These are phyloP conservation scores for Cladophialophora bantiana DNA, from an alignment of 2,329 filamentous ascomycete genomes.

Conservation along the genomic window DNA sequence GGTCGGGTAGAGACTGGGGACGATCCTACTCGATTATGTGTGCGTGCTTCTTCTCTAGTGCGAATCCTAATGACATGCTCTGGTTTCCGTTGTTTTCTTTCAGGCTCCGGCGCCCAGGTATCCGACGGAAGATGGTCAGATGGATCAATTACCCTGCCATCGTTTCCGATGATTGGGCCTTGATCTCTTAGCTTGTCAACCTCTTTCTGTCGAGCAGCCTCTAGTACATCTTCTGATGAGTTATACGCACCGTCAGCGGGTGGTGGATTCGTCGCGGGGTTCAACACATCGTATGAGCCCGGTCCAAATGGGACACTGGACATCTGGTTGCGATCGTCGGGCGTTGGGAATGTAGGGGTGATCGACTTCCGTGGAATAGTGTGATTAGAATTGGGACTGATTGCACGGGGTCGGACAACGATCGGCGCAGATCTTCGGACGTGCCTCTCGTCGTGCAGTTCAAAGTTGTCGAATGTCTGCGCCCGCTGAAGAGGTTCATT, in stretches of 20 bases:
- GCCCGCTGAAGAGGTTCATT: constrained; percentile 28
- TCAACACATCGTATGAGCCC: constrained; percentile 67
- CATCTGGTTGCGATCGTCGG: constrained; percentile 47
- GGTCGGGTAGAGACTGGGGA: constrained; percentile 38
- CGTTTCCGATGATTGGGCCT: constrained; percentile 68
- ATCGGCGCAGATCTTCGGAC: constrained; percentile 43
- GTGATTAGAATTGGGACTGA: constrained; percentile 51
- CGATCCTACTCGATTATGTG: constrained; percentile 32
- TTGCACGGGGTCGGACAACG: constrained; percentile 50
- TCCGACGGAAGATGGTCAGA: constrained; percentile 70
- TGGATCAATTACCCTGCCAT: constrained; percentile 70
- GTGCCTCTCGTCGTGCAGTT: constrained; percentile 32
- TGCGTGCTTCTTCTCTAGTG: constrained; percentile 40
- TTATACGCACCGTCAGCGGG: constrained; percentile 49
- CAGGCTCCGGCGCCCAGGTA: constrained; percentile 71
- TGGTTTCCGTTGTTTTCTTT: constrained; percentile 61
- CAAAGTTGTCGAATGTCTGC: constrained; percentile 33
- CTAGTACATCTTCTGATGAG: constrained; percentile 49
- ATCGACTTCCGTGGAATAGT: constrained; percentile 62
- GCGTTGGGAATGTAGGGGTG: constrained; percentile 60
- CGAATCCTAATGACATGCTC: constrained; percentile 58
- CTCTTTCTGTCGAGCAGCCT: constrained; percentile 49
- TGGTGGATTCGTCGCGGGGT: constrained; percentile 54
- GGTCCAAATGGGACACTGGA: constrained; percentile 65
- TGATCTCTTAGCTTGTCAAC: constrained; percentile 52